Conservation (phyloP, 2,329 filamentous ascomycete species). For the Hypoxylon sp. region DNA sequence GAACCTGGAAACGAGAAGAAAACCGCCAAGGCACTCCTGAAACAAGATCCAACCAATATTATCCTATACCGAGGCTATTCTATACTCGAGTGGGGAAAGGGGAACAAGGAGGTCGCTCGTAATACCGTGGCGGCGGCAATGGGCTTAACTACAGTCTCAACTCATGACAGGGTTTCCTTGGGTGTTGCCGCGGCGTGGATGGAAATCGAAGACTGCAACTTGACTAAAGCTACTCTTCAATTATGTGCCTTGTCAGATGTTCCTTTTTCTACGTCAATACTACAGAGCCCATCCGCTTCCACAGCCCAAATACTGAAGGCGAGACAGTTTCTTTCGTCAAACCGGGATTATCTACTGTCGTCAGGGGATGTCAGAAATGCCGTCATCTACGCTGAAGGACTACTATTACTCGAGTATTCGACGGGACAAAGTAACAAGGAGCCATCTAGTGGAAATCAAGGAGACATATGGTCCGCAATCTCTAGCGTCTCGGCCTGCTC, state of each 20-base stretch:
- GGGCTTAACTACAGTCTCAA: slow-evolving; percentile 46
- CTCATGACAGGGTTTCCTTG: slow-evolving; percentile 58
- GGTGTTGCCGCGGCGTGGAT: slow-evolving; percentile 78
- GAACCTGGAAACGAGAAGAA: slow-evolving; percentile 74
- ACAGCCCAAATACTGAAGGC: slow-evolving; percentile 66
- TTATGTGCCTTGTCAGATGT: slow-evolving; percentile 60
- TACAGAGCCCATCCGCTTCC: slow-evolving; percentile 47
- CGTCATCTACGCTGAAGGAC: slow-evolving; percentile 70
- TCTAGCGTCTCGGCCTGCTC: slow-evolving; percentile 60
- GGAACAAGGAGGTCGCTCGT: slow-evolving; percentile 70
- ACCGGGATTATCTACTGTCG: slow-evolving; percentile 70
- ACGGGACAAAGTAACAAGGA: slow-evolving; percentile 60
- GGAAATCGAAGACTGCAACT: slow-evolving; percentile 65
- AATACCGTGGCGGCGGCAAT: slow-evolving; percentile 79
- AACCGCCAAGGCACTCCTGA: slow-evolving; percentile 80
- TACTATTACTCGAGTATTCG: slow-evolving; percentile 78
- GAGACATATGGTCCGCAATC: slow-evolving; percentile 69
- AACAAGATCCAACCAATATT: slow-evolving; percentile 73
- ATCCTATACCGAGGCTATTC: slow-evolving; percentile 85
- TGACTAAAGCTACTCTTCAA: slow-evolving; percentile 55
- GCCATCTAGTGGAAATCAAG: slow-evolving; percentile 64
- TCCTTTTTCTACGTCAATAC: slow-evolving; percentile 35
- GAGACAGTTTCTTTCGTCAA: slow-evolving; percentile 67
- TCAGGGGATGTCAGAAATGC: slow-evolving; percentile 65
- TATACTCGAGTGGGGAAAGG: slow-evolving; percentile 75